phyloP scores from a whole-genome alignment of 257 asterid genomes.

The Salvia rosmarinus region DNA sequence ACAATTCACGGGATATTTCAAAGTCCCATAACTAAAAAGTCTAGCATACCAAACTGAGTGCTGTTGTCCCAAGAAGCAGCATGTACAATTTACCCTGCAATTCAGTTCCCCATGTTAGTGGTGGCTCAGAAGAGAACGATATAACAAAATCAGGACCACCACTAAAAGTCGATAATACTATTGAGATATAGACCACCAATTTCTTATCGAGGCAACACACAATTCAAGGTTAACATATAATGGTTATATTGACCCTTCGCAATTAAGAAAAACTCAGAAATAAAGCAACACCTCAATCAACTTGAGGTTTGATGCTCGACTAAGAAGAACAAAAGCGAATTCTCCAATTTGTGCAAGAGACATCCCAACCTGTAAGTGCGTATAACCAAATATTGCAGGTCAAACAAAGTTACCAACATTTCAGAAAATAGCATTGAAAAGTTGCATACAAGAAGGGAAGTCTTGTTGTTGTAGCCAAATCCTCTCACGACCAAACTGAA shows the following conservation, averaged over 20 bases:
- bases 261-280: conserved; percentile 4
- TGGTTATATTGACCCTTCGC: not conserved
- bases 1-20: conserved; percentile 13
- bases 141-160: conserved; percentile 18
- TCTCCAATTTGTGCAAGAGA: conserved; percentile 93
- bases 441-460: conserved; percentile 70
- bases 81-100: conserved; percentile 73
- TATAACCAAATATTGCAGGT: conserved; percentile 22
- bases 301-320: conserved; percentile 82
- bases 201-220: not conserved
- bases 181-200: conserved; percentile 13
- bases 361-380: conserved; percentile 72
- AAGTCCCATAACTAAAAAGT: conserved; percentile 22
- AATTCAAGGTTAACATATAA: not conserved
- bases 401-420: conserved; percentile 19
- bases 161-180: not conserved
- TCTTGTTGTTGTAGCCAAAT: conserved; percentile 79
- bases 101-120: conserved; percentile 35
- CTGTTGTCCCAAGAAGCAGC: conserved; percentile 86
- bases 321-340: conserved; percentile 85
- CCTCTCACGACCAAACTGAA: conserved; percentile 74
- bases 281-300: conserved; percentile 62
- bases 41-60: conserved; percentile 75
- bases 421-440: conserved; percentile 8
- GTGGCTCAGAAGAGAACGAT: conserved; percentile 15